Evolutionary conservation across 768 basidiomycete species (phyloP).

Genomic region (Pisolithus tinctorius): DNA sequence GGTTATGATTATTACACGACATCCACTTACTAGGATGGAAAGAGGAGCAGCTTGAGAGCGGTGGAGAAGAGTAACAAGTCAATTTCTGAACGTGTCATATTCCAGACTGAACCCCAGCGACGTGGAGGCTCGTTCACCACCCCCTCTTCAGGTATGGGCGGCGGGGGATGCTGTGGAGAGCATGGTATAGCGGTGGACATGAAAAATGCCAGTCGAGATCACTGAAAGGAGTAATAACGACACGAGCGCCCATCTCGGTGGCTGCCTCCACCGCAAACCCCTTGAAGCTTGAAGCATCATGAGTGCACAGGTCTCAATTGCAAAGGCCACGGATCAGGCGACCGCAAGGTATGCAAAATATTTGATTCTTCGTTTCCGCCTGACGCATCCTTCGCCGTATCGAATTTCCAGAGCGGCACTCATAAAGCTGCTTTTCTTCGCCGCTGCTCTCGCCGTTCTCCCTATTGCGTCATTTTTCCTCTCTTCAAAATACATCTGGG

Average conservation of each 20-base stretch:
- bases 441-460: constrained; percentile 68
- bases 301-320: constrained; percentile 48
- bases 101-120: constrained; percentile 3
- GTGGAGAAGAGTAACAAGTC: constrained; percentile 74
- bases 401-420: constrained; percentile 50
- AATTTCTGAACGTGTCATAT: constrained; percentile 54
- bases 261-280: too few species aligned
- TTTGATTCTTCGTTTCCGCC: neutral
- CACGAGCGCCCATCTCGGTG: neutral
- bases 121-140: constrained; percentile 3
- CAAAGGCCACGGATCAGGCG: constrained; percentile 39
- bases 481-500: constrained; percentile 68
- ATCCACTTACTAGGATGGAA: constrained; percentile 78
- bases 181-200: constrained; percentile 16
- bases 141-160: constrained; percentile 6
- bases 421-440: constrained; percentile 74
- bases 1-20: neutral
- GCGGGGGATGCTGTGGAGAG: constrained; percentile 15
- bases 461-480: constrained; percentile 78
- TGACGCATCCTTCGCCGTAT: neutral
- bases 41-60: constrained; percentile 73
- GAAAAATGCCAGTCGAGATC: neutral
- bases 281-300: constrained; percentile 36
- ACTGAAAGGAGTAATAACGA: neutral
- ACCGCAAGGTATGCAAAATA: constrained; percentile 38